Conservation (phyloP, 257 asterid genomes). For the Petrea volubilis region DNA sequence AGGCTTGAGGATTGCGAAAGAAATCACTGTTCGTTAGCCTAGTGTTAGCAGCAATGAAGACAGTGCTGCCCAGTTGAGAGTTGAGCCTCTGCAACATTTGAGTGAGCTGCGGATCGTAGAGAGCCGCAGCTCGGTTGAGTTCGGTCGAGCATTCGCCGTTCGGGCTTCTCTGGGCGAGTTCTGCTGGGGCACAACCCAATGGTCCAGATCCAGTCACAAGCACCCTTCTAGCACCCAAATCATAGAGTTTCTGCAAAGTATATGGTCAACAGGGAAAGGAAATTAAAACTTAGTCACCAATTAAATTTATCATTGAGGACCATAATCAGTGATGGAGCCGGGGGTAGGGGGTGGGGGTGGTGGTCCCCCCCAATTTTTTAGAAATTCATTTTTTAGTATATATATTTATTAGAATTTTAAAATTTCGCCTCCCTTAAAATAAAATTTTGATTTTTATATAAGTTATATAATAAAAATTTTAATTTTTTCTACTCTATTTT, state of each 20-base stretch:
- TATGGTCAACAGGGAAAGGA: not conserved
- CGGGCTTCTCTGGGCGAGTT: constrained; percentile 54
- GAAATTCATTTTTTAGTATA: too few relatives aligned
- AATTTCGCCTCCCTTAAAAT: too few relatives aligned
- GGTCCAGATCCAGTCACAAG: constrained; percentile 85
- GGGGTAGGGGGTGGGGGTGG: too few relatives aligned
- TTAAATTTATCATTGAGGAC: too few relatives aligned
- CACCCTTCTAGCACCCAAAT: constrained; percentile 57
- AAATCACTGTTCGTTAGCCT: constrained; percentile 43
- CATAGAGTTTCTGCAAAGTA: constrained; percentile 43
- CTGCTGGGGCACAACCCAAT: constrained; percentile 81
- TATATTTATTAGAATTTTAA: too few relatives aligned
- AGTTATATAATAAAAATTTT: too few relatives aligned
- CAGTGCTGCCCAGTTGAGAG: constrained; percentile 31
- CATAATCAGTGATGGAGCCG: too few relatives aligned
- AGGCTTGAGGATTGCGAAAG: constrained; percentile 56
- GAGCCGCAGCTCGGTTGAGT: constrained; percentile 59
- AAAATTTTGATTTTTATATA: too few relatives aligned
- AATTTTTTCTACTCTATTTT: too few relatives aligned
- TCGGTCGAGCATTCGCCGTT: constrained; percentile 65
- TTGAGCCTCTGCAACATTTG: constrained; percentile 49
- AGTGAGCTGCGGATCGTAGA: constrained; percentile 67
- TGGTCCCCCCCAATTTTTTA: too few relatives aligned
- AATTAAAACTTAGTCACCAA: too few relatives aligned
- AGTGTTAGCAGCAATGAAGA: constrained; percentile 65